Base-by-base conservation (phyloP, 768 basidiomycete genomes). In the Psilocybe sp. region DNA sequence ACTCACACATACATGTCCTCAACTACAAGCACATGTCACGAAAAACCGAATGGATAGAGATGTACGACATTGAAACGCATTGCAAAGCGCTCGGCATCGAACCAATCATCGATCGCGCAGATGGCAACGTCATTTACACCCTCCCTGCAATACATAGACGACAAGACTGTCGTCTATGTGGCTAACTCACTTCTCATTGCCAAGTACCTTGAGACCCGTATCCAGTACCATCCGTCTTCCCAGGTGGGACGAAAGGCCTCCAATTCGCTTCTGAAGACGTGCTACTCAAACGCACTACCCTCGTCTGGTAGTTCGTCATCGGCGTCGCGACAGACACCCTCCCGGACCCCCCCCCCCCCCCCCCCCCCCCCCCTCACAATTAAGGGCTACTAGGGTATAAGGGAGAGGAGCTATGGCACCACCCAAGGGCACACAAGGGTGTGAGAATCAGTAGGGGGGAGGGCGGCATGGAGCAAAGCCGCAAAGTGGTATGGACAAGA, bases 61-160 rank as follows among this genome's bases (percentile, higher is more conserved):
- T 69, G 50, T 73, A 72, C 4, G 75, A 81, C 44, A 73, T 83
- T 42, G 69, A 58, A 40, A 33, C 48, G 0, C 53, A 61, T 36
- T 60, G 60, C 59, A 62, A 65, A 46, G 63, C 67, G 49, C 47
- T 74, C 20, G 70, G 73, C 2, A 69, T 70, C 4, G 46, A 55
- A 1, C 66, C 73, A 8, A 75, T 69, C 0, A 34, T 16, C 13
- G 55, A 34, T 11, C 58, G 61, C 23, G 46, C 56, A 1, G 66
- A 71, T 38, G 70, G 69, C 4, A 43, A 38, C 13, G 60, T 58
- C 0, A 49, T 51, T 31, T 77, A 79, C 60, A 78, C 74, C 12
- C 61, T 78, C 1, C 80, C 82, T 1, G 64, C 72, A 15, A 77
- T 83, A 46, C 55, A 73, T 52, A n/a, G 79, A 81, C 55, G 68